phyloP scores from a whole-genome alignment of 305 asterid genomes.

The Solanum hybrid region DNA sequence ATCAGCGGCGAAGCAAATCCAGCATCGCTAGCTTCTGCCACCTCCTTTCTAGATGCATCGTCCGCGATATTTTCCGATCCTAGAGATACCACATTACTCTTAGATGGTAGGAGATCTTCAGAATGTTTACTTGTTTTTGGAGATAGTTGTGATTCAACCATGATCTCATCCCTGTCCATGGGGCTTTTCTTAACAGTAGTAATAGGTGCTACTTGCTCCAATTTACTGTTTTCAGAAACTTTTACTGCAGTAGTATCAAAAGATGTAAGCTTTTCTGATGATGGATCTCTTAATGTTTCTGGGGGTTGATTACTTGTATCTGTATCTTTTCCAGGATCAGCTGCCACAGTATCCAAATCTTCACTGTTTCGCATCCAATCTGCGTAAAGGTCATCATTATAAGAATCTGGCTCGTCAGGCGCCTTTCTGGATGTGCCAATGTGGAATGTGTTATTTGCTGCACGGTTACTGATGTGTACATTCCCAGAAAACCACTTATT shows the following conservation, averaged over 20 bases:
- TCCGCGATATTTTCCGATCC: slow-evolving; percentile 1
- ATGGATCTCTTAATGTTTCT: slow-evolving; percentile 5
- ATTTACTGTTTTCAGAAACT: slow-evolving; percentile 3
- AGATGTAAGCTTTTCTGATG: slow-evolving; percentile 8
- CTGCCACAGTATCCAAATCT: slow-evolving; percentile 25
- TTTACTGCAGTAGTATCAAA: slow-evolving; percentile 5
- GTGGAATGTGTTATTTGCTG: slow-evolving; percentile 18
- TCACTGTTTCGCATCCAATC: slow-evolving; percentile 41
- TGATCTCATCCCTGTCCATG: slow-evolving; percentile 21
- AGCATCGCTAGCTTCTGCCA: slow-evolving; percentile 7
- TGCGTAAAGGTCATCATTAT: slow-evolving; percentile 45
- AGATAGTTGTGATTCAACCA: slow-evolving; percentile 23
- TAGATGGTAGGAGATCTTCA: not conserved
- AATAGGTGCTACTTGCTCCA: slow-evolving; percentile 1
- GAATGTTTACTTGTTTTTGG: slow-evolving; percentile 2
- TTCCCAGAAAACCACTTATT: slow-evolving; percentile 21
- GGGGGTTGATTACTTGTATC: slow-evolving; percentile 7
- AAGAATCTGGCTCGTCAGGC: slow-evolving; percentile 32
- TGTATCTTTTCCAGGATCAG: slow-evolving; percentile 14
- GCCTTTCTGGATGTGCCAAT: slow-evolving; percentile 15
- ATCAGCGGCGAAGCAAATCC: slow-evolving; percentile 6
- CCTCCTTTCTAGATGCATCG: slow-evolving; percentile 11
- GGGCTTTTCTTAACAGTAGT: slow-evolving; percentile 9
- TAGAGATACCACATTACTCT: slow-evolving; percentile 8
- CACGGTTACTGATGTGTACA: slow-evolving; percentile 10